phyloP scores from a whole-genome alignment of 2,329 filamentous ascomycete genomes.

The Talaromyces islandicus region DNA sequence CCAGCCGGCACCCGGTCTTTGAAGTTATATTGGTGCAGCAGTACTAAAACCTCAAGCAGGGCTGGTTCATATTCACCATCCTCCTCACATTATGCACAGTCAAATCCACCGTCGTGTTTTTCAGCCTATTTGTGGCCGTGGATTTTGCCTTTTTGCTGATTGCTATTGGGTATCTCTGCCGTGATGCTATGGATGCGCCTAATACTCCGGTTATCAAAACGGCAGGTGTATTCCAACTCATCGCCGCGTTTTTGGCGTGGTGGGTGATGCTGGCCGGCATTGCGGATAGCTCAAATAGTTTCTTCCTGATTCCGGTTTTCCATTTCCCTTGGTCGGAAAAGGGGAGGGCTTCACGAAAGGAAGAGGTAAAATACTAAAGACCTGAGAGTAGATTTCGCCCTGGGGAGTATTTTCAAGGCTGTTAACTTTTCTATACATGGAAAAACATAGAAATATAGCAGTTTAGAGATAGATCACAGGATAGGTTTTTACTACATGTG shows the following conservation, averaged over 20 bases:
- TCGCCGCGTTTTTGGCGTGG: slow-evolving; percentile 74
- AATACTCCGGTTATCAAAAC: slow-evolving; percentile 52
- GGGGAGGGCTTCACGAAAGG: slow-evolving; percentile 31
- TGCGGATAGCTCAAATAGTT: slow-evolving; percentile 61
- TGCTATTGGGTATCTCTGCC: slow-evolving; percentile 54
- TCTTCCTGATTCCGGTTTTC: slow-evolving; percentile 80
- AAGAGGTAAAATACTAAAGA: not conserved
- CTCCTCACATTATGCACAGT: slow-evolving; percentile 65
- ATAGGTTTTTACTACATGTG: too few species aligned
- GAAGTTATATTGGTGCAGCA: not conserved
- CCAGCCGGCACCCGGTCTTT: too few species aligned
- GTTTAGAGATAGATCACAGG: too few species aligned
- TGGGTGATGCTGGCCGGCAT: slow-evolving; percentile 78
- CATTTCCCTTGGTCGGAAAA: slow-evolving; percentile 89
- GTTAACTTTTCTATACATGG: too few species aligned
- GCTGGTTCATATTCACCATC: slow-evolving; percentile 78
- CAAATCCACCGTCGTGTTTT: slow-evolving; percentile 69
- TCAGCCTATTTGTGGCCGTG: slow-evolving; percentile 65
- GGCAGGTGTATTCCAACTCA: slow-evolving; percentile 66
- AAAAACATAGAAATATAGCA: too few species aligned
- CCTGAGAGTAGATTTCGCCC: not conserved
- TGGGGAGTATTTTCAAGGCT: too few species aligned
- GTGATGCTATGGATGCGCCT: slow-evolving; percentile 34
- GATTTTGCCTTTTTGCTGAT: slow-evolving; percentile 68
- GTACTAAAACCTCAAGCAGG: slow-evolving; percentile 23